Conservation (phyloP, 768 basidiomycete genomes). For the Pleurotus pulmonarius region DNA sequence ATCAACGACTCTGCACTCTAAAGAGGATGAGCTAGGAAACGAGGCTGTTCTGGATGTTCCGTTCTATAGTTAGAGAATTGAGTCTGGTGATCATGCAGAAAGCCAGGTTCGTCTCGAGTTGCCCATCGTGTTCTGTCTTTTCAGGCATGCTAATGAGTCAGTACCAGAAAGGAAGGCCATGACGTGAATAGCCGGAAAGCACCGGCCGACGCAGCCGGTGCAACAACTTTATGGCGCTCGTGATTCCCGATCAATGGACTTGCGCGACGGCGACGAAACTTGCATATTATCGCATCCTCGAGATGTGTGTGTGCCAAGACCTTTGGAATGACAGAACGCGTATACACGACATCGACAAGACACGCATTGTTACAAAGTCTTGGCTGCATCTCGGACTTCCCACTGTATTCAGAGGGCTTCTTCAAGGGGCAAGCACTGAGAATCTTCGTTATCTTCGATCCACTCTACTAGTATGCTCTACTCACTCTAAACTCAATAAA, state of each 20-base stretch:
- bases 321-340: conserved; percentile 1
- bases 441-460: background rate
- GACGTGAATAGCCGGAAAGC: background rate
- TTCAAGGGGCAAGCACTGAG: conserved; percentile 41
- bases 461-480: conserved; percentile 11
- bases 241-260: conserved; percentile 4
- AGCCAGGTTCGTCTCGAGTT: background rate
- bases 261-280: conserved; percentile 6
- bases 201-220: conserved; percentile 2
- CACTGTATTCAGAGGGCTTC: conserved; percentile 17
- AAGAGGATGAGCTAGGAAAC: background rate
- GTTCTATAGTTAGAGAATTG: conserved; percentile 5
- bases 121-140: conserved; percentile 5
- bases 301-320: background rate
- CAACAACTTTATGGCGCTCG: conserved; percentile 1
- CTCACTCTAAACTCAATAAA: conserved; percentile 89
- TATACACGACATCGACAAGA: background rate
- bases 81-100: conserved; percentile 5
- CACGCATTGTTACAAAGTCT: conserved; percentile 10
- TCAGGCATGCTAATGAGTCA: conserved; percentile 1
- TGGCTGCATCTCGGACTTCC: conserved; percentile 8
- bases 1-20: background rate
- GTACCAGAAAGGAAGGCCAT: conserved; percentile 2
- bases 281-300: background rate
- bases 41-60: conserved; percentile 8